A percentile compares a stretch with the other conserved stretches of the same genome.
These are phyloP conservation scores for Pueraria montana DNA, from an alignment of 306 rosid genomes.

Conservation along the genomic window DNA sequence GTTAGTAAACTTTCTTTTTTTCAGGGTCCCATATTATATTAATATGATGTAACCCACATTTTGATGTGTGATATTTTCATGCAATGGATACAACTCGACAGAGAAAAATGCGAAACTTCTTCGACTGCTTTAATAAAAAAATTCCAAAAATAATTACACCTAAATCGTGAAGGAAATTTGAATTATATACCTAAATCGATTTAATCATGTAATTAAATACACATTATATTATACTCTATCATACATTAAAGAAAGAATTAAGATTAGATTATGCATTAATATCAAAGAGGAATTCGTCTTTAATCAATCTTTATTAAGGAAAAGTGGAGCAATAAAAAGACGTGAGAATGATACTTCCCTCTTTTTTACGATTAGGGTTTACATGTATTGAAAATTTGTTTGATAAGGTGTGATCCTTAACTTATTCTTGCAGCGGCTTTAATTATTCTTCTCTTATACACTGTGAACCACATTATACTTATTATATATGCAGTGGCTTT, in stretches of 20 bases:
- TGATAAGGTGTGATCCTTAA: not conserved
- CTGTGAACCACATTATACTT: not conserved
- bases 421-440: not conserved
- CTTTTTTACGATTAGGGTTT: too few relatives aligned
- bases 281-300: not conserved
- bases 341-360: too few relatives aligned
- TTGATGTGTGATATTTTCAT: not conserved
- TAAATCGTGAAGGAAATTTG: not conserved
- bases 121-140: not conserved
- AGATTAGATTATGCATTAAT: not conserved
- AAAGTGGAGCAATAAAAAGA: not conserved
- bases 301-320: not conserved
- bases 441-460: not conserved
- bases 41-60: not conserved
- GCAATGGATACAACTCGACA: not conserved
- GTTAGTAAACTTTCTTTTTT: slow-evolving; percentile 36
- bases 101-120: not conserved
- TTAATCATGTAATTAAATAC: not conserved
- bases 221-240: not conserved
- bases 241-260: too few relatives aligned
- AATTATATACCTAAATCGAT: not conserved
- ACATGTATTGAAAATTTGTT: not conserved
- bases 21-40: not conserved
- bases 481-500: too few relatives aligned
- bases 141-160: not conserved